Evolutionary conservation across 2,329 filamentous ascomycete genomes (phyloP), one percentile per base, ranked within the genome.

Genomic region (Hypoxylon sp.): DNA sequence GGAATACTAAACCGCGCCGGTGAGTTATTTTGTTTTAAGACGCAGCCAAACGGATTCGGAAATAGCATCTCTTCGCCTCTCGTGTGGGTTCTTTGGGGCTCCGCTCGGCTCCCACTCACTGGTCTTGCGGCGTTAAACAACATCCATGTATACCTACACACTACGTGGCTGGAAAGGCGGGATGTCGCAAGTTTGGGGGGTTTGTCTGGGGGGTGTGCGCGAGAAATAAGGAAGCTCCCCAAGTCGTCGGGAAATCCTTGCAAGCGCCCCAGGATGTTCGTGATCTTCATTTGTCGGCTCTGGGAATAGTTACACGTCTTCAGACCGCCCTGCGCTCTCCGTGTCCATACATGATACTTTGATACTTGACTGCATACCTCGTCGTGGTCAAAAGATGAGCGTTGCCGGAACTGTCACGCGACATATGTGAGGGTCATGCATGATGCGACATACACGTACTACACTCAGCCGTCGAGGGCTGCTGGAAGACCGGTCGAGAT

Each of bases 351-450:
- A 33, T 33, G 12, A 20, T 56, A 58, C 48, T 42, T 30, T 9
- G 18, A 3, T 38, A 63, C 42, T 51, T 33, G 51, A 65, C 38
- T n/a, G 11, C 22, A n/a, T n/a, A 1, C 16, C 57, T 57, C 51
- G 46, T 18, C 53, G 51, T 54, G 28, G 49, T 45, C 52, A 51
- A 62, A 64, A 65, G 58, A 61, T 51, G 62, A 54, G 62, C 62
- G 65, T 66, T 61, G 50, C 59, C 48, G 33, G 48, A 64, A 66
- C 30, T 61, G 66, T 68, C 66, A 68, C 66, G 66, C 66, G 66
- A 68, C 66, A 66, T 58, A 60, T 66, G 63, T 64, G 66, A 68
- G 59, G 59, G 49, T 64, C 44, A 68, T 66, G 66, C 66, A 66
- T 66, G 59, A 66, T 68, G 66, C 60, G 61, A 68, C 66, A 53